Evolutionary conservation across 1,139 yeast genomes (phyloP), one percentile per base, ranked within the genome.

Genomic region (Yamadazyma triangularis): DNA sequence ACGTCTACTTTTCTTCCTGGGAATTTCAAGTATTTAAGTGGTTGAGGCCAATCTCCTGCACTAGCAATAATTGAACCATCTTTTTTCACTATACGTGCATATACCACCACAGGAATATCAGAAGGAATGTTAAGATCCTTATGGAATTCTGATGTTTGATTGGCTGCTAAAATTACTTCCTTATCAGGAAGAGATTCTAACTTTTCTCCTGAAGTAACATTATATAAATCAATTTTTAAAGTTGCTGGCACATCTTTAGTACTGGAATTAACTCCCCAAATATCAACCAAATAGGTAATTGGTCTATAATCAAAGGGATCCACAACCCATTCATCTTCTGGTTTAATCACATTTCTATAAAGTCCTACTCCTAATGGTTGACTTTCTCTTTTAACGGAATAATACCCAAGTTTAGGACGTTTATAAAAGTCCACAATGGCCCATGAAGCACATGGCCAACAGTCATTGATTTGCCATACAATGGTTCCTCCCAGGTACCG

Each of bases 401-500:
- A 69, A 42, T 58, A 69, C 0, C 65, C 64, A 30, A 69, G 45
- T 44, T 69, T 69, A 7, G 70, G 70, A 10, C 54, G 45, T 15
- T 45, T 41, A 32, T 51, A 56, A 41, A 48, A 64, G 41, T 68
- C 75, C 16, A 60, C 46, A 13, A 66, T 48, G 1, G 72, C 52
- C 75, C 75, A 69, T 14, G 64, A 53, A 4, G 69, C 50, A 8
- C 55, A 65, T 4, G 74, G 74, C 70, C 72, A 68, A 41, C 74
- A 69, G 42, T 69, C 75, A 36, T 69, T 67, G 11, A 64, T 44
- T 45, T 68, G 75, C 75, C 75, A 69, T 5, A 69, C 71, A 15
- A 66, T 40, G 4, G 63, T 59, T 1, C 73, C 73, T n/a, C 67
- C 68, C 28, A 42, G 42, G 31, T 53, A 49, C 30, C 62, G 43